phyloP scores from a whole-genome alignment of 805 yeast species.

The Candida succiphila region DNA sequence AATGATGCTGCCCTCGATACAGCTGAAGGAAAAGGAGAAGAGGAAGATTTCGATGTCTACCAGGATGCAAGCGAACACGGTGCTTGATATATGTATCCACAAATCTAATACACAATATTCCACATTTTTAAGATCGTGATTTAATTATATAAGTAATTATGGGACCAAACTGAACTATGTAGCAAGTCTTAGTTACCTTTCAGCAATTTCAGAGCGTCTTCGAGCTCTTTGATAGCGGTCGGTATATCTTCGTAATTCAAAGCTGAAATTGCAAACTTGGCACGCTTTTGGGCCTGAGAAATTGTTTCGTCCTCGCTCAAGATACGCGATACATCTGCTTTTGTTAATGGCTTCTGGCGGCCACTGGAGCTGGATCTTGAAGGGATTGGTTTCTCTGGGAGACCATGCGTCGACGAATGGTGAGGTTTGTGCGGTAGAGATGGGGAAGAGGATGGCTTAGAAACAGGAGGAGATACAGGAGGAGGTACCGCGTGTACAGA shows the following conservation, averaged over 20 bases:
- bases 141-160: no score
- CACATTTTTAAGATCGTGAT: no score
- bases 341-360: slow-evolving; percentile 6
- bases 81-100: no score
- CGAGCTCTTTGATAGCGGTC: slow-evolving; percentile 58
- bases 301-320: slow-evolving; percentile 47
- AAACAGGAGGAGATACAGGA: slow-evolving; percentile 3
- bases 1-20: no score
- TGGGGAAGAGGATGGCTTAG: slow-evolving; percentile 13
- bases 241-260: slow-evolving; percentile 64
- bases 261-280: slow-evolving; percentile 72
- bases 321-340: slow-evolving; percentile 36
- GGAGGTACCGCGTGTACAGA: slow-evolving; percentile 19
- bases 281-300: slow-evolving; percentile 52
- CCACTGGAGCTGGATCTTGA: background rate
- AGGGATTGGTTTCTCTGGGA: slow-evolving; percentile 1
- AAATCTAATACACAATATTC: no score
- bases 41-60: no score
- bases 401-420: slow-evolving; percentile 1
- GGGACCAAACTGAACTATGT: no score
- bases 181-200: slow-evolving; percentile 10
- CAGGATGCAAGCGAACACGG: no score
- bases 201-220: slow-evolving; percentile 40
- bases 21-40: background rate
- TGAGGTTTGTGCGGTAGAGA: slow-evolving; percentile 4